Evolutionary conservation across 805 yeast genomes (phyloP).

Genomic region (Candida golubevii): DNA sequence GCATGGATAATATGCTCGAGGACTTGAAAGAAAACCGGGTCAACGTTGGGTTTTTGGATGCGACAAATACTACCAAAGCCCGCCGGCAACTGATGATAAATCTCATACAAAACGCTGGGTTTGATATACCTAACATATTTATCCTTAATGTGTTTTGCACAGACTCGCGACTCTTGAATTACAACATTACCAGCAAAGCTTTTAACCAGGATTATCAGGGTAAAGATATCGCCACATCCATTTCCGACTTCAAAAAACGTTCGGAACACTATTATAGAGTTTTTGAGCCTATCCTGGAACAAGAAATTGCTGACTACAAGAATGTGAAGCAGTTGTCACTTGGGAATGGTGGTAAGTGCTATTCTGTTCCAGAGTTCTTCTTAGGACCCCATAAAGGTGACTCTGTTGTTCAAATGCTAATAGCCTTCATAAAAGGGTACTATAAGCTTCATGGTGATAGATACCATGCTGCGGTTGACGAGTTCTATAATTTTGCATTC

Average conservation of each 20-base stretch:
- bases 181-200: constrained; percentile 62
- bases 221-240: constrained; percentile 48
- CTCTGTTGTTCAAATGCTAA: constrained; percentile 9
- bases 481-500: constrained; percentile 9
- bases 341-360: constrained; percentile 11
- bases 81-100: constrained; percentile 32
- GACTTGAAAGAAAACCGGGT: constrained; percentile 25
- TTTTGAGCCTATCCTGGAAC: constrained; percentile 14
- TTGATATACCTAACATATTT: constrained; percentile 37
- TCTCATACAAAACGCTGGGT: constrained; percentile 16
- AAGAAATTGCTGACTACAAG: constrained; percentile 9
- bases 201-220: constrained; percentile 56
- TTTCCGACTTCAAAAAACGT: constrained; percentile 56
- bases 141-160: constrained; percentile 58
- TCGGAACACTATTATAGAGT: constrained; percentile 45
- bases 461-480: constrained; percentile 16
- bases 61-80: constrained; percentile 37
- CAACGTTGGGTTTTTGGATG: constrained; percentile 39
- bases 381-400: constrained; percentile 4
- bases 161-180: constrained; percentile 49
- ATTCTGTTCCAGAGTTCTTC: background rate
- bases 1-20: constrained; percentile 29
- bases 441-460: constrained; percentile 15
- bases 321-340: constrained; percentile 11
- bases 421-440: constrained; percentile 13